phyloP scores from a whole-genome alignment of 129 eudicot genomes.

The Pulicaria dysenterica region DNA sequence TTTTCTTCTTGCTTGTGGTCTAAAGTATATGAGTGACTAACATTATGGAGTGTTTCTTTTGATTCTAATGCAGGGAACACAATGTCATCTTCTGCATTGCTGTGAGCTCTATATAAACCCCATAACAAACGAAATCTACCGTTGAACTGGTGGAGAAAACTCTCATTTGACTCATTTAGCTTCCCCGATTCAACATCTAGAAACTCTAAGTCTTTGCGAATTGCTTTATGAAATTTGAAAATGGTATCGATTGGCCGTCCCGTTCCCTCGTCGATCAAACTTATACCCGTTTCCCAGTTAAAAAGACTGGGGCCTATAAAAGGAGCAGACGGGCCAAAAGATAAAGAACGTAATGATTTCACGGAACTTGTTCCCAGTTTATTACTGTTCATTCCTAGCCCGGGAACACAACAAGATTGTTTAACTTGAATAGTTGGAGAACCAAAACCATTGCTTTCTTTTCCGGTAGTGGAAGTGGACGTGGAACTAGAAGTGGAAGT shows the following conservation, averaged over 20 bases:
- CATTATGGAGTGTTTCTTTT: slow-evolving; percentile 91
- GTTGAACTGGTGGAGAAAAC: slow-evolving; percentile 74
- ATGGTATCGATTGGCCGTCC: slow-evolving; percentile 91
- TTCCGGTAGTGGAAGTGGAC: slow-evolving; percentile 31
- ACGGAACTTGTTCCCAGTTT: slow-evolving; percentile 57
- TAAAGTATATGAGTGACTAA: slow-evolving; percentile 91
- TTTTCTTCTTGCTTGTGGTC: slow-evolving; percentile 98
- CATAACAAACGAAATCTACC: slow-evolving; percentile 96
- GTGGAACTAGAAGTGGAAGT: not conserved
- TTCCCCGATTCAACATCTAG: slow-evolving; percentile 92
- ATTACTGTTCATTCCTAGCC: slow-evolving; percentile 78
- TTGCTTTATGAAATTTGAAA: slow-evolving; percentile 95
- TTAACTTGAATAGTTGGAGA: slow-evolving; percentile 44
- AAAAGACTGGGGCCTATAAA: slow-evolving; percentile 86
- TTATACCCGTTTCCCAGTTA: slow-evolving; percentile 91
- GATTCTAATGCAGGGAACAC: slow-evolving; percentile 98
- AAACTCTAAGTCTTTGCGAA: slow-evolving; percentile 91
- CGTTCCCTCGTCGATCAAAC: slow-evolving; percentile 55
- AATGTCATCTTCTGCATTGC: slow-evolving; percentile 98
- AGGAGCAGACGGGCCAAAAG: slow-evolving; percentile 87
- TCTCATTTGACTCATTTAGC: slow-evolving; percentile 68
- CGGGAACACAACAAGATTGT: slow-evolving; percentile 95
- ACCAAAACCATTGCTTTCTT: slow-evolving; percentile 43
- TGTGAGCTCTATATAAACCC: slow-evolving; percentile 97
- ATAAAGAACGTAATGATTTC: slow-evolving; percentile 83